These are phyloP conservation scores for Cladosporium sp. DNA, from an alignment of 2,329 filamentous ascomycete genomes.

Conservation along the genomic window DNA sequence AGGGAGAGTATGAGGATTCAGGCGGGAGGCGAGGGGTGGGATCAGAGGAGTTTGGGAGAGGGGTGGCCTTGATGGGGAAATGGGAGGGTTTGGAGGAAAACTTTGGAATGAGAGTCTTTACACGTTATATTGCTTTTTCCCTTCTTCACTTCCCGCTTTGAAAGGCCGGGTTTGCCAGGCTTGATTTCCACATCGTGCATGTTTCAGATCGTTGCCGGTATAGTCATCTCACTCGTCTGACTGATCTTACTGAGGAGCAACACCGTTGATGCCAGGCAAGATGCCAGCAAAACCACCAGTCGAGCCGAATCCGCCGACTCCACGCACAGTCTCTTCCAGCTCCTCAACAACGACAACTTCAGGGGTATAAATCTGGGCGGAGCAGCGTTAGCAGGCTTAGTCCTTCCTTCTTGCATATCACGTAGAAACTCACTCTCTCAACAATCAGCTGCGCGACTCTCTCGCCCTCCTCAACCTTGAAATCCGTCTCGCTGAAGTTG, in stretches of 20 bases:
- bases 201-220: neutral
- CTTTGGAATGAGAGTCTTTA: neutral
- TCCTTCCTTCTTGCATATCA: neutral
- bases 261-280: conserved; percentile 27
- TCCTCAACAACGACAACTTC: conserved; percentile 85
- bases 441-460: conserved; percentile 90
- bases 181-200: neutral
- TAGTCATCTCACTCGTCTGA: neutral
- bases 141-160: neutral
- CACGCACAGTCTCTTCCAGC: conserved; percentile 84
- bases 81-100: neutral
- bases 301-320: conserved; percentile 87
- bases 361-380: conserved; percentile 74
- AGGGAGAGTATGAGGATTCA: conserved; percentile 76
- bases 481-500: conserved; percentile 82
- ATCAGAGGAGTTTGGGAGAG: conserved; percentile 25
- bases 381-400: conserved; percentile 13
- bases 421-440: conserved; percentile 58
- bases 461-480: conserved; percentile 77
- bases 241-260: conserved; percentile 5
- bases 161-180: neutral
- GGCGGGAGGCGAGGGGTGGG: conserved; percentile 34
- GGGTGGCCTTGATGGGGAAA: conserved; percentile 10
- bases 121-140: neutral
- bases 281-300: conserved; percentile 57